Conservation (phyloP, 139 green algal species). For the Helicosporidium sp. region DNA sequence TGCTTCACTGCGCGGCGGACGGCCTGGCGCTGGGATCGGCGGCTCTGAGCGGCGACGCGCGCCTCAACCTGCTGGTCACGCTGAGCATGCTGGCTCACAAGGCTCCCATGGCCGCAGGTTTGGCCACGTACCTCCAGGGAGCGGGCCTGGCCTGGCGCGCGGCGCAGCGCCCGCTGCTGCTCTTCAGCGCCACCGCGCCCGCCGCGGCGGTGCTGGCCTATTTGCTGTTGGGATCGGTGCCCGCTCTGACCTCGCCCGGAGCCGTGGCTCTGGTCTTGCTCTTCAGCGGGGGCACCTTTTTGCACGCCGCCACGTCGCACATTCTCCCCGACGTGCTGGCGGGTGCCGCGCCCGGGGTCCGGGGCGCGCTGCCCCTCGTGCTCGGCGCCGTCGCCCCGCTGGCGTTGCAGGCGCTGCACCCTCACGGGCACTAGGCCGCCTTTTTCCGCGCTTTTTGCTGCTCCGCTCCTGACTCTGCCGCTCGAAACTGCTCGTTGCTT, state of each 20-base stretch:
- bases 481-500: neutral
- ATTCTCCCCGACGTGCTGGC: slow-evolving; percentile 32
- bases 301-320: slow-evolving; percentile 39
- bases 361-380: neutral
- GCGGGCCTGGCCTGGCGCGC: slow-evolving; percentile 13
- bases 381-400: neutral
- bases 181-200: slow-evolving; percentile 19
- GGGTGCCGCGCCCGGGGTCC: neutral
- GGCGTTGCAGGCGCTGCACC: neutral
- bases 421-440: no score
- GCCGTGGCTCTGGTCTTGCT: slow-evolving; percentile 16
- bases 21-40: slow-evolving; percentile 39
- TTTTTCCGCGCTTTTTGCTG: neutral
- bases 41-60: slow-evolving; percentile 13
- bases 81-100: slow-evolving; percentile 23
- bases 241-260: slow-evolving; percentile 4
- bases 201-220: slow-evolving; percentile 22
- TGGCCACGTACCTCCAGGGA: slow-evolving; percentile 29
- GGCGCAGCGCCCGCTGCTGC: slow-evolving; percentile 11
- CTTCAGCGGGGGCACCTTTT: slow-evolving; percentile 42
- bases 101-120: slow-evolving; percentile 35
- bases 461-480: neutral
- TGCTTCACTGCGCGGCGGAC: slow-evolving; percentile 34
- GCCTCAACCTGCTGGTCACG: slow-evolving; percentile 20
- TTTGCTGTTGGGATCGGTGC: slow-evolving; percentile 9